Percentiles rank a stretch among this genome's conserved stretches.
phyloP scores from a whole-genome alignment of 768 basidiomycete species.

The Leccinum rimulosum region DNA sequence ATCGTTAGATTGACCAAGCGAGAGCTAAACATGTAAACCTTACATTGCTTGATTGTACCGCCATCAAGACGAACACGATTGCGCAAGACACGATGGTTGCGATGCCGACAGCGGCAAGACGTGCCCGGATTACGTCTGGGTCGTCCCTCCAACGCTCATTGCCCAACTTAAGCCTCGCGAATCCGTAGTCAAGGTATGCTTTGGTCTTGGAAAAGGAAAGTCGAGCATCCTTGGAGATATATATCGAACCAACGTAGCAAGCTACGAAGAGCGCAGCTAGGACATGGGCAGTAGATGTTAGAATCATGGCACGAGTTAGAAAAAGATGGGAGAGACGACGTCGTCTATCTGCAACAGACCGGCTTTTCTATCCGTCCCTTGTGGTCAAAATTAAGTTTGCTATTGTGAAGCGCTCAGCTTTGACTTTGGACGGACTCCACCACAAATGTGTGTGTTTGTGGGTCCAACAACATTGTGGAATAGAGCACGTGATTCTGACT shows the following conservation, averaged over 20 bases:
- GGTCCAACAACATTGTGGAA: conserved; percentile 9
- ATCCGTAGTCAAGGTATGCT: conserved; percentile 24
- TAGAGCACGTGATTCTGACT: conserved; percentile 18
- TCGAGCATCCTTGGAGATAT: conserved; percentile 65
- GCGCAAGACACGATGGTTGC: conserved; percentile 61
- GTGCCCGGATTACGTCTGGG: conserved; percentile 77
- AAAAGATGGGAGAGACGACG: not conserved
- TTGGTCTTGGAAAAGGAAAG: conserved; percentile 45
- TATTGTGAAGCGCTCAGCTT: not conserved
- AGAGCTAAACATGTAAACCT: not conserved
- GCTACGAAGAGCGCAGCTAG: conserved; percentile 58
- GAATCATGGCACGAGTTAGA: conserved; percentile 20
- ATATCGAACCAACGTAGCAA: conserved; percentile 82
- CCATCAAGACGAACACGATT: conserved; percentile 47
- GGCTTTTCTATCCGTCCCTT: conserved; percentile 12
- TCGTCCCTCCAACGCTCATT: conserved; percentile 74
- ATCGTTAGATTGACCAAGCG: conserved; percentile 5
- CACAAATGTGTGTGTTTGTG: conserved; percentile 4
- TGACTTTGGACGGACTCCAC: not conserved
- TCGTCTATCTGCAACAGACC: conserved; percentile 6
- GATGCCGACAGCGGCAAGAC: conserved; percentile 63
- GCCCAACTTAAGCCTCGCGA: conserved; percentile 29
- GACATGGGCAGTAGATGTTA: conserved; percentile 44
- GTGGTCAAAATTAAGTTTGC: not conserved
- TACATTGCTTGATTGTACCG: conserved; percentile 20